Base-by-base conservation (phyloP, 2,329 filamentous ascomycete genomes). In the Cordyceps militaris region DNA sequence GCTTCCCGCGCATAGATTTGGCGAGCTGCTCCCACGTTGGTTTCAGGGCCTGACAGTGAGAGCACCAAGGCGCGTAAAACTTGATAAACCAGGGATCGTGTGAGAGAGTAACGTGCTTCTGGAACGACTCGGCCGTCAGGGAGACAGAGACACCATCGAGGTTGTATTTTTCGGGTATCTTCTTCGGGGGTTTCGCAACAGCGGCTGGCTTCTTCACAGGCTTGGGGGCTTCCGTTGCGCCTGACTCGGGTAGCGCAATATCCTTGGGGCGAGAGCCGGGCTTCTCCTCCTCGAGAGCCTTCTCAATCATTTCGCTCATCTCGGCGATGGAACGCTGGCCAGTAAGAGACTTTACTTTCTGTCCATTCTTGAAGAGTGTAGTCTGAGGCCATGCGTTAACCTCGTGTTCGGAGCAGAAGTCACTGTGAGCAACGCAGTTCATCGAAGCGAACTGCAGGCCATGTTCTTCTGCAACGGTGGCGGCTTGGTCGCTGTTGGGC, bases 1-100 rank as follows among this genome's bases (percentile, higher is more conserved):
- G 83, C 63, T 84, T 86, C 44, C 88, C 89, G 71, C 91, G 84
- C 89, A 97, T 94, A 67, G 93, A 90, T 69, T 92, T 91, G 46
- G 89, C 89, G 73, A 99, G 84, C 66, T 93, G 88, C 61, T 85
- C 78, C 94, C 94, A 99, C 62, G 85, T 91, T 3, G 94, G 89
- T 36, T 88, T 90, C 80, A 99, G 85, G 38, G 89, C 89, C 74
- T 96, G 89, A 73, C 95, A 99, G 73, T 99, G 94, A 64, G 86
- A 85, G 71, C 94, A 99, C 94, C 93, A 97, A 6, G 94, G 95
- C 19, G 91, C 92, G 70, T 97, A 97, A 71, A 99, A 97, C 73
- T 99, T 99, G 79, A 99, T 85, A 69, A 99, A 97, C 94, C 94
- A 99, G 6, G 92, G 87, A 62, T 97, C 91, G 62, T 89, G 84